Conservation (phyloP, 2,329 filamentous ascomycete species). For the Colletotrichum plurivorum region DNA sequence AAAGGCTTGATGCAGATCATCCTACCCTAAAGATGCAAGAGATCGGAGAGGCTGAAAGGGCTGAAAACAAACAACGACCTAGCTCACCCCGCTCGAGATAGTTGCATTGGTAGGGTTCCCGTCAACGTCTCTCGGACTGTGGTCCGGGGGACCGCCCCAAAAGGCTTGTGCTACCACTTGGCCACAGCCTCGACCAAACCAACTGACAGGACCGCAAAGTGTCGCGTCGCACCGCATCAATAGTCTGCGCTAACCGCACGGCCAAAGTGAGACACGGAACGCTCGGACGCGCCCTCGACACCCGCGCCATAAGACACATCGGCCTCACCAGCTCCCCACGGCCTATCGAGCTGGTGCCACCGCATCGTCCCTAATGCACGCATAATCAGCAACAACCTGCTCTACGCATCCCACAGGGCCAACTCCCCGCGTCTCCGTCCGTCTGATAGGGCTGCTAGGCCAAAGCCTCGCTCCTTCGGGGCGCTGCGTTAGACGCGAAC, state of each 20-base stretch:
- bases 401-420: too few relatives aligned
- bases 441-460: not conserved
- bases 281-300: not conserved
- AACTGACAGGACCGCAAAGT: not conserved
- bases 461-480: not conserved
- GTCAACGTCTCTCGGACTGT: not conserved
- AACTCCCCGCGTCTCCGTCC: not conserved
- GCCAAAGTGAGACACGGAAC: not conserved
- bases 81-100: not conserved
- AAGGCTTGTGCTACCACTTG: not conserved
- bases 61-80: not conserved
- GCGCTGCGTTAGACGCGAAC: not conserved
- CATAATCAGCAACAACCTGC: not conserved
- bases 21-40: not conserved
- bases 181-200: too few relatives aligned
- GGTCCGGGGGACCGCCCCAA: not conserved
- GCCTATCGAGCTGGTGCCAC: not conserved
- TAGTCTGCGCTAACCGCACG: not conserved
- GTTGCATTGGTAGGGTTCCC: not conserved
- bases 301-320: not conserved
- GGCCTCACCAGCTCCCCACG: not conserved
- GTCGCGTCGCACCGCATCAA: not conserved
- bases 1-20: too few relatives aligned
- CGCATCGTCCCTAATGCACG: not conserved
- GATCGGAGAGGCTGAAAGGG: not conserved